Percentiles rank a stretch among this genome's conserved stretches.
phyloP scores from a whole-genome alignment of 805 yeast species.

The Sungouiella thailandica region DNA sequence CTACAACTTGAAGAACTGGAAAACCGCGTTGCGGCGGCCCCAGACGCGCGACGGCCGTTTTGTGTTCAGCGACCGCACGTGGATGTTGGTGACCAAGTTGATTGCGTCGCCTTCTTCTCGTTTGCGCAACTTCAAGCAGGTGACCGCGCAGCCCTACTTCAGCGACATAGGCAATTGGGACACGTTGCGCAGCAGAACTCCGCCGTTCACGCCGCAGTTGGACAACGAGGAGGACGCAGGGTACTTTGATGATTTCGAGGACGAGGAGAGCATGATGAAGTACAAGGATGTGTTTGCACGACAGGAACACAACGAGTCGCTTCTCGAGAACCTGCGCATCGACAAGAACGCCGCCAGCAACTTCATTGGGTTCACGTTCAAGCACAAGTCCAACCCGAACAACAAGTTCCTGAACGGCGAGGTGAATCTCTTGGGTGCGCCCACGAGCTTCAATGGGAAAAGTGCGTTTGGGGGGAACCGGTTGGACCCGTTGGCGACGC shows the following conservation, averaged over 20 bases:
- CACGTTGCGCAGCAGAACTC: conserved; percentile 59
- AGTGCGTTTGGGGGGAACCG: conserved; percentile 17
- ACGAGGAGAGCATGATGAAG: conserved; percentile 95
- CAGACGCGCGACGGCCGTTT: conserved; percentile 85
- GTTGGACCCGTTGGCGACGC: conserved; percentile 41
- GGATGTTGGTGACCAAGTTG: conserved; percentile 78
- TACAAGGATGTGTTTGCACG: conserved; percentile 96
- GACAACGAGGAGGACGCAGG: conserved; percentile 99
- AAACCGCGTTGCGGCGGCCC: conserved; percentile 81
- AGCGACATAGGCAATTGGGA: conserved; percentile 73
- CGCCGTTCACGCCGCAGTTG: conserved; percentile 95
- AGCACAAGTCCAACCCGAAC: conserved; percentile 66
- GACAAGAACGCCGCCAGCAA: conserved; percentile 45
- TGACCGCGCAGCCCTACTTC: conserved; percentile 76
- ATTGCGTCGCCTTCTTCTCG: conserved; percentile 78
- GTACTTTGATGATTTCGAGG: conserved; percentile 94
- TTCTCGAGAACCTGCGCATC: conserved; percentile 53
- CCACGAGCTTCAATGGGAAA: conserved; percentile 4
- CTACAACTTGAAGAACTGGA: conserved; percentile 90
- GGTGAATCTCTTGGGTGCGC: conserved; percentile 29
- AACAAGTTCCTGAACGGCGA: conserved; percentile 39
- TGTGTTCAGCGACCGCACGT: conserved; percentile 93
- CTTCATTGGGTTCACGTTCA: conserved; percentile 93
- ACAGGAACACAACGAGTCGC: conserved; percentile 74
- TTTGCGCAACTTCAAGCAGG: conserved; percentile 73